Evolutionary conservation across 805 yeast genomes (phyloP), one percentile per base, ranked within the genome.

Genomic region (Kodamaea kaohsiungensis): DNA sequence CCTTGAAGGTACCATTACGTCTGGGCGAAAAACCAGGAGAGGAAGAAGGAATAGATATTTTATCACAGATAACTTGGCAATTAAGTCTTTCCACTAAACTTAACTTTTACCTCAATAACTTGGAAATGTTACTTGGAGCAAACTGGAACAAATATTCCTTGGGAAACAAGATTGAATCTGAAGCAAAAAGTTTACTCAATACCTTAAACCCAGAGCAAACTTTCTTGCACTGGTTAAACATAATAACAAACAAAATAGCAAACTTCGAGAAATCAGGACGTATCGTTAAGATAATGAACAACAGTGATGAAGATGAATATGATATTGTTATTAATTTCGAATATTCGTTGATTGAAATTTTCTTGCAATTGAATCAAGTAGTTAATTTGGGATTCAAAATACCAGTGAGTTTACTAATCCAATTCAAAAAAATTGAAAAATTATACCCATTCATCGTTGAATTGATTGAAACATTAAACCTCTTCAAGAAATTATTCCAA

Each of bases 111-210:
- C 47, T 61, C 10, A 33, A n/a, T 0, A 61, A 60, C 40, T 59
- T 76, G 13, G 52, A 58, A 7, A 53, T 46, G n/a, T 45, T 70
- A 6, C 61, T 73, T 18, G 80, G 80, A 0, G 46, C 51, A 2
- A 67, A 65, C 39, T 76, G 80, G 80, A 60, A 61, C 42, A 67
- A 71, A 47, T 76, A 68, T 56, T 67, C 78, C 1, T 45, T 65
- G 12, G 97, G 97, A 0, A 79, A 77, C 51, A 81, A 79, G 56
- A 79, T 93, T 0, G 72, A 79, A 9, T 65, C 72, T 1, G 89
- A 83, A 55, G 38, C 46, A 3, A 39, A 38, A 10, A 27, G 45
- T 7, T 22, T 25, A 2, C 40, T 46, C 22, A 39, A 22, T 6
- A 39, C 2, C 17, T 51, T 51, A 43, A 39, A 45, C 13, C 50